Conservation (phyloP, 495 filamentous ascomycete genomes). For the Neurospora hispaniola region DNA sequence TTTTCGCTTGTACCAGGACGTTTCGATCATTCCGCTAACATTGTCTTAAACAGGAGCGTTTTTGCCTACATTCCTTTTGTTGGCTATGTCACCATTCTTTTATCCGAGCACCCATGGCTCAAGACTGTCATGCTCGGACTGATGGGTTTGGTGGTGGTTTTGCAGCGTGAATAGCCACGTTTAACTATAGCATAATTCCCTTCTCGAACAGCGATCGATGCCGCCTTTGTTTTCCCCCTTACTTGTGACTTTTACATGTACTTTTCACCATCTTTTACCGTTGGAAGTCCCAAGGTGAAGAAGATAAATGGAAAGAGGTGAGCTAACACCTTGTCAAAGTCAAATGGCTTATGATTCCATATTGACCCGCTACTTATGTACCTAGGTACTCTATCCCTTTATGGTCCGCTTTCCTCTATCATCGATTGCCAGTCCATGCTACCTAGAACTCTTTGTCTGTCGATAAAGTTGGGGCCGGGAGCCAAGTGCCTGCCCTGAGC, state of each 20-base stretch:
- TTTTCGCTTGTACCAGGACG: too few relatives aligned
- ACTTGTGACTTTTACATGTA: background rate
- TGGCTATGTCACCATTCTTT: conserved; percentile 93
- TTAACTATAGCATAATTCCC: background rate
- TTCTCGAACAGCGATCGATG: background rate
- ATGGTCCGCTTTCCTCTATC: background rate
- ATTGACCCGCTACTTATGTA: background rate
- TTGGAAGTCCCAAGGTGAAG: background rate
- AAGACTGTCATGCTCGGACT: conserved; percentile 89
- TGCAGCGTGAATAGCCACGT: conserved; percentile 66
- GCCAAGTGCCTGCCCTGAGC: background rate
- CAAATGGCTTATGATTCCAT: background rate
- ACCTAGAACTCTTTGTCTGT: background rate
- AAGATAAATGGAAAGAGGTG: background rate
- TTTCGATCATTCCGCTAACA: background rate
- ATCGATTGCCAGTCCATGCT: background rate
- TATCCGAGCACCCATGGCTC: conserved; percentile 94
- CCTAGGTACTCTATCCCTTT: background rate
- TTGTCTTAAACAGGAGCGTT: conserved; percentile 45
- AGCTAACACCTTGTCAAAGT: background rate
- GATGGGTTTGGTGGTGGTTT: conserved; percentile 89
- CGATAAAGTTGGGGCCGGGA: background rate
- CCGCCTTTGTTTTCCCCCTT: background rate
- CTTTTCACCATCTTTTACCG: background rate
- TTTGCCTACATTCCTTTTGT: conserved; percentile 91